These are phyloP conservation scores for Fusarium pininemorale DNA, from an alignment of 2,329 filamentous ascomycete species.

Conservation along the genomic window DNA sequence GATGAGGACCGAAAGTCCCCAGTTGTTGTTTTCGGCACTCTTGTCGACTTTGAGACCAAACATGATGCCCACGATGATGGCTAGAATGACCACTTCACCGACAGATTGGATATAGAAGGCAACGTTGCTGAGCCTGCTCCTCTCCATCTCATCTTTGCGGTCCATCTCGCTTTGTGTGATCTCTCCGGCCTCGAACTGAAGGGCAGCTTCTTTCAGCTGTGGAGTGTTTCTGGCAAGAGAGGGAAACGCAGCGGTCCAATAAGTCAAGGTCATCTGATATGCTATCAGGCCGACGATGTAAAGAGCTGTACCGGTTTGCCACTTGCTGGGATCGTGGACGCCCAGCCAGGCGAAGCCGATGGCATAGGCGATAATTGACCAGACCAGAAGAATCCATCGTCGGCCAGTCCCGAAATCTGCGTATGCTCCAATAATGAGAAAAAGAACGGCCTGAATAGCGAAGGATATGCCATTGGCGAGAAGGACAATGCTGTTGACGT, in stretches of 20 bases:
- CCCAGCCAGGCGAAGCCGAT: slow-evolving; percentile 75
- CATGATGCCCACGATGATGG: slow-evolving; percentile 71
- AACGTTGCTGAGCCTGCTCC: slow-evolving; percentile 70
- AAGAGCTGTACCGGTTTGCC: slow-evolving; percentile 67
- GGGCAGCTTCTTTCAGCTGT: slow-evolving; percentile 46
- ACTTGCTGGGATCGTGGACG: slow-evolving; percentile 67
- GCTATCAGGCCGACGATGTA: slow-evolving; percentile 74
- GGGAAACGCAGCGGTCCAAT: slow-evolving; percentile 70
- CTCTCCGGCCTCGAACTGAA: slow-evolving; percentile 49
- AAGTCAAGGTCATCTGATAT: slow-evolving; percentile 73
- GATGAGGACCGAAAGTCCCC: slow-evolving; percentile 71
- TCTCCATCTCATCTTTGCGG: slow-evolving; percentile 67
- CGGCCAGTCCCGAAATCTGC: slow-evolving; percentile 73
- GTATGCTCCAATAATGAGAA: slow-evolving; percentile 61
- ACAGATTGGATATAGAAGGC: slow-evolving; percentile 72
- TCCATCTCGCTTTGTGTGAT: slow-evolving; percentile 70
- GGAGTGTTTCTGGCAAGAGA: slow-evolving; percentile 50
- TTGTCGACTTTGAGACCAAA: slow-evolving; percentile 69
- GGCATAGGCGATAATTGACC: slow-evolving; percentile 68
- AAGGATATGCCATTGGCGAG: slow-evolving; percentile 74
- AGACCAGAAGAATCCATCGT: slow-evolving; percentile 68
- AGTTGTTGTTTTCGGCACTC: slow-evolving; percentile 69
- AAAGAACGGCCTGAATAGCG: slow-evolving; percentile 69
- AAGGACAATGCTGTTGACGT: slow-evolving; percentile 73
- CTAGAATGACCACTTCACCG: slow-evolving; percentile 69